These are phyloP conservation scores for Taxawa tesnikishii DNA, from an alignment of 2,329 filamentous ascomycete species.

Conservation along the genomic window DNA sequence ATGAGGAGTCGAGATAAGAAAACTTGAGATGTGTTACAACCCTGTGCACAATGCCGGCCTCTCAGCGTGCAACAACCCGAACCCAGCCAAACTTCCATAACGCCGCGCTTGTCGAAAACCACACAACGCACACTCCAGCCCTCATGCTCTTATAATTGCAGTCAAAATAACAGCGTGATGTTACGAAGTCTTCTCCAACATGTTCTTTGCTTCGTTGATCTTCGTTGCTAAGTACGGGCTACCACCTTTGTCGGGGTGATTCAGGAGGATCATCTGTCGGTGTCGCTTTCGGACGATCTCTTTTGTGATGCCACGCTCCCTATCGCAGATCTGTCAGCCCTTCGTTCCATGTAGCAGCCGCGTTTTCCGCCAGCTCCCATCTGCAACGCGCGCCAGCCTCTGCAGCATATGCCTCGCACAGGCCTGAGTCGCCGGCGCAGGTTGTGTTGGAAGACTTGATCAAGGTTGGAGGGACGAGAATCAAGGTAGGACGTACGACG, in stretches of 20 bases:
- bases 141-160: not conserved
- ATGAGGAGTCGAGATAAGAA: too few species aligned
- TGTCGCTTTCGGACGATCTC: constrained; percentile 94
- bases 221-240: constrained; percentile 95
- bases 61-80: too few species aligned
- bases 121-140: not conserved
- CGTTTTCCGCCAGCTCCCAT: not conserved
- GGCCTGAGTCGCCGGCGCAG: too few species aligned
- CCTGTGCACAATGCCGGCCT: too few species aligned
- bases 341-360: not conserved
- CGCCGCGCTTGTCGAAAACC: constrained; percentile 9
- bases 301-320: constrained; percentile 77
- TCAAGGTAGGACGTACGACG: constrained; percentile 51
- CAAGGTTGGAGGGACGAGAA: not conserved
- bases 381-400: too few species aligned
- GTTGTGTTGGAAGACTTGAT: not conserved
- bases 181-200: constrained; percentile 59
- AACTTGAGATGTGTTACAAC: too few species aligned
- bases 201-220: constrained; percentile 96
- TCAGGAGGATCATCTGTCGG: constrained; percentile 88
- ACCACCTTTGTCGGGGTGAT: constrained; percentile 94
- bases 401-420: too few species aligned
- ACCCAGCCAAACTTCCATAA: constrained; percentile 5
- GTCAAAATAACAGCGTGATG: not conserved
- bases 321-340: constrained; percentile 26